Evolutionary conservation across 441 rosid genomes (phyloP).

Genomic region (Gossypium trilobum): DNA sequence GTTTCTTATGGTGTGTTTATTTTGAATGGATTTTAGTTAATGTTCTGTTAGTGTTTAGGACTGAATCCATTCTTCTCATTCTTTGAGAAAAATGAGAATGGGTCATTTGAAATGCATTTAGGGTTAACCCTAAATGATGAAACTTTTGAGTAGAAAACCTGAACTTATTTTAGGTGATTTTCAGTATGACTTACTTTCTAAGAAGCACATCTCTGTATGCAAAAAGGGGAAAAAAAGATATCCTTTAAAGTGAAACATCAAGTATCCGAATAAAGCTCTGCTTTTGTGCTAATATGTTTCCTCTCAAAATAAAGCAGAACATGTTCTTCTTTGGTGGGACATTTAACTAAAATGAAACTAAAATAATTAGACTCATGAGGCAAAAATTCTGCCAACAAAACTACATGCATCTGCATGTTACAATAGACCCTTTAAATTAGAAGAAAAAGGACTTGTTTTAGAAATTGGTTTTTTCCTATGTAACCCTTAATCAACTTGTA

Average conservation of each 20-base stretch:
- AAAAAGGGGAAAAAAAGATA: background rate
- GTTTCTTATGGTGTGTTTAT: background rate
- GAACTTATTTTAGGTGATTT: background rate
- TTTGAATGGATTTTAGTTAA: background rate
- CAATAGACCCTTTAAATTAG: too few relatives aligned
- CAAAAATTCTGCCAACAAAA: background rate
- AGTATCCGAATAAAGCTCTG: background rate
- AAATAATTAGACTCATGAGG: background rate
- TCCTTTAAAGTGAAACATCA: background rate
- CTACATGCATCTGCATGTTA: too few relatives aligned
- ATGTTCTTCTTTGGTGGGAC: background rate
- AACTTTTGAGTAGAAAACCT: background rate
- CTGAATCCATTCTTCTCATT: background rate
- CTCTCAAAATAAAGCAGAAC: too few relatives aligned
- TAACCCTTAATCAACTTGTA: too few relatives aligned
- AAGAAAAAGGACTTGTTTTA: too few relatives aligned
- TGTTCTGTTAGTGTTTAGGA: background rate
- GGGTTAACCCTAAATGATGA: background rate
- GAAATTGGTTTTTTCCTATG: too few relatives aligned
- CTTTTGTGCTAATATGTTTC: background rate
- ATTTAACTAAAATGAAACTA: background rate
- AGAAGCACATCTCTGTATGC: background rate
- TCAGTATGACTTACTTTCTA: background rate
- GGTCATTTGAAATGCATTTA: too few relatives aligned
- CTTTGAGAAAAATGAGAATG: background rate